Evolutionary conservation across 495 filamentous ascomycete species (phyloP), one percentile per base, ranked within the genome.

Genomic region (Jackrogersella minutella): DNA sequence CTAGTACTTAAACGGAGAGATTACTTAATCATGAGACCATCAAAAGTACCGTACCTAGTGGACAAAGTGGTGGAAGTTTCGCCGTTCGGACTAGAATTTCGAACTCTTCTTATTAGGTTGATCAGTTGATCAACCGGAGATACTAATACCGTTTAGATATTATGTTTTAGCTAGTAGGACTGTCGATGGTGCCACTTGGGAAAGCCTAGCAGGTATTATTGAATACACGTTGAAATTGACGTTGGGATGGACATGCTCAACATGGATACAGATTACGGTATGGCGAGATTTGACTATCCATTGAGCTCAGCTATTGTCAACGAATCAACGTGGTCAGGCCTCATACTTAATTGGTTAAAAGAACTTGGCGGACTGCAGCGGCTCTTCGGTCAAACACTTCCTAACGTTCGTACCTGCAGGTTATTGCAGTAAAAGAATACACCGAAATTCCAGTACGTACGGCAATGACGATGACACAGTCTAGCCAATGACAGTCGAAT

Each of bases 401-500:
- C n/a, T n/a, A n/a, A n/a, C n/a, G n/a, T 16, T 40, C 14, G 66
- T 69, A 69, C 66, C 66, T 69, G 66, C 66, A 69, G 61, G n/a
- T n/a, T n/a, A n/a, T n/a, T n/a, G n/a, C n/a, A n/a, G n/a, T n/a
- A n/a, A n/a, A n/a, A n/a, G n/a, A n/a, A n/a, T n/a, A n/a, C n/a
- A n/a, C n/a, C n/a, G n/a, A n/a, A n/a, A n/a, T n/a, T n/a, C n/a
- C n/a, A n/a, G 61, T 49, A 28, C 19, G 5, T 57, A 40, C 28
- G 30, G 22, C 47, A 22, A 34, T 16, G 30, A 26, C 50, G 34
- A 57, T 50, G 19, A 19, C 26, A 10, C 30, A 53, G 33, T 6
- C 36, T 43, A 13, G 28, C 40, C 16, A 7, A 30, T n/a, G 19
- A 62, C n/a, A n/a, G n/a, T n/a, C n/a, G n/a, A n/a, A n/a, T n/a